Base-by-base conservation (phyloP, 2,329 filamentous ascomycete genomes). In the Ceratocystis cubensis region DNA sequence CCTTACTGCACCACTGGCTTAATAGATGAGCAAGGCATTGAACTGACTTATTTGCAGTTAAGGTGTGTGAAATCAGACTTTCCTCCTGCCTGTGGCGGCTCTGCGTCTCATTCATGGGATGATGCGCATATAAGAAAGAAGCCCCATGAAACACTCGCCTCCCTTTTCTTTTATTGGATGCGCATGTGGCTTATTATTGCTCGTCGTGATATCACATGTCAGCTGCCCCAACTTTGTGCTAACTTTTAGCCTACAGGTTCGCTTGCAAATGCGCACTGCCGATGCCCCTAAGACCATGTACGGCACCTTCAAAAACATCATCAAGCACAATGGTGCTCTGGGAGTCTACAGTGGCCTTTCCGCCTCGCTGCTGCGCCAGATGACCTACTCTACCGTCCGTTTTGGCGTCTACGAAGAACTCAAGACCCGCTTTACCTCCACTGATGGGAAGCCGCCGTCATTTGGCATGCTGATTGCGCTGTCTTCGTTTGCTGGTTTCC, bases 341-440 rank as follows among this genome's bases (percentile, higher is more conserved):
- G 93, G 91, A 33, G 82, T 99, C 61, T 99, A 99, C 78, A 87
- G 84, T 73, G 94, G 94, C 78, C 85, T 97, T 68, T 95, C 92
- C 1, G 94, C 94, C 71, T 94, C 92, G 66, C 84, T 97, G 62
- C 83, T 97, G 67, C 92, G 94, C 70, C 94, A 97, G 79, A 83
- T 92, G 71, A 97, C 94, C 68, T 99, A 99, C 80, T 94, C 89
- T 68, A 99, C 94, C 63, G 94, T 91, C 46, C 90, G 94, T 62
- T 99, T 99, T 78, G 94, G 91, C 70, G 86, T 96, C 70, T 99
- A 99, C 80, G 94, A 97, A 78, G 86, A 96, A 71, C 81, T 97
- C 68, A 99, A 99, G 78, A 78, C 83, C 28, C 83, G 82, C 64
- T 68, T 56, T 45, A 81, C 87, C 73, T 83, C 84, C 46, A 70